Evolutionary conservation across 305 asterid genomes (phyloP), one percentile per base, ranked within the genome.

Genomic region (Solanum chacoense): DNA sequence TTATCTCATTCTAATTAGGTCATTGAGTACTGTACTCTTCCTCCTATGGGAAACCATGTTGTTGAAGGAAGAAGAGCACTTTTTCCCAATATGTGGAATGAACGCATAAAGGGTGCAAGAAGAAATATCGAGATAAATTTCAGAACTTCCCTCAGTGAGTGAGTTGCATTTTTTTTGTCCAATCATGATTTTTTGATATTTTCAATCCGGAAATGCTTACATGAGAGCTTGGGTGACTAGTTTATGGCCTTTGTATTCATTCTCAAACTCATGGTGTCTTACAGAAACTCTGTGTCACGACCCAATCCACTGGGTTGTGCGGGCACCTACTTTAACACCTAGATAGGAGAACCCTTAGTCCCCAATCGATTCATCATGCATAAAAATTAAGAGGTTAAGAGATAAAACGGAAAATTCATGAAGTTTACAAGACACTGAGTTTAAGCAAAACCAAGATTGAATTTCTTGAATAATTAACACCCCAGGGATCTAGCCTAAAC

Each of bases 1-100:
- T 88, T 73, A 88, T 93, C 35, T 89, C 86, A 88, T 91, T 76
- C 71, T 38, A 78, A 88, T 90, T 90, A 98, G 99, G 98, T 96
- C 32, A 94, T 96, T 79, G 98, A 98, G 89, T 96, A 98, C 89
- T 93, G 97, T 92, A 96, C 98, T 77, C 97, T 98, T 92, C 99
- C 99, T 93, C 99, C 98, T 42, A 93, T 91, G 91, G 98, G 93
- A 85, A 95, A 92, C 91, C 88, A 96, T 90, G 96, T 95, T 92
- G 94, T 98, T 86, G 99, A 98, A 92, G 98, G 96, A 67, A 93
- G 98, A 78, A 92, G 96, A 94, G 89, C 92, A 79, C 98, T 96
- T 75, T 93, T 96, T 90, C 98, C 98, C 87, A 94, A 94, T 89
- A 96, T 98, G 99, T 98, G 99, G 99, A 95, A 91, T 88, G 98